A percentile compares a stretch with the other conserved stretches of the same genome.
These are phyloP conservation scores for Talaromyces funiculosus DNA, from an alignment of 2,329 filamentous ascomycete species.

Conservation along the genomic window DNA sequence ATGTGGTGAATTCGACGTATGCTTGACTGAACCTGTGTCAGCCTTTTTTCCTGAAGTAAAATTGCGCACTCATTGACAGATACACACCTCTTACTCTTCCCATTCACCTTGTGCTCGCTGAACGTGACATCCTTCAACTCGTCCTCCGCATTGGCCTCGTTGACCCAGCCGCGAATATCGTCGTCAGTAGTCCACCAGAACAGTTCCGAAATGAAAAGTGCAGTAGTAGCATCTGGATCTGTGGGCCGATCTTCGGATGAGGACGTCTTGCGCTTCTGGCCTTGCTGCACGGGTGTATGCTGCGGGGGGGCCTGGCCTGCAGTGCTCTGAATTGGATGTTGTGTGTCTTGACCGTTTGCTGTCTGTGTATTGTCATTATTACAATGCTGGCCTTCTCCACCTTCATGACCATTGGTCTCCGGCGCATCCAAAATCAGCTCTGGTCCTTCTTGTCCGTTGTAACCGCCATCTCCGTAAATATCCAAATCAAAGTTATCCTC, in stretches of 20 bases:
- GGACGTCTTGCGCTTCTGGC: conserved; percentile 52
- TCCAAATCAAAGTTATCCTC: conserved; percentile 68
- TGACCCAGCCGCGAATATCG: conserved; percentile 81
- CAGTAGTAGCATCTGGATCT: conserved; percentile 59
- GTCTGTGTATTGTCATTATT: conserved; percentile 20
- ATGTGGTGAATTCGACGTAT: conserved; percentile 77
- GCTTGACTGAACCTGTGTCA: conserved; percentile 51
- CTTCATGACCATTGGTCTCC: conserved; percentile 25
- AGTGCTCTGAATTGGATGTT: conserved; percentile 10
- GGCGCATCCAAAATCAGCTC: conserved; percentile 36
- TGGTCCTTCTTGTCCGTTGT: conserved; percentile 36
- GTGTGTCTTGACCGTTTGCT: conserved; percentile 22
- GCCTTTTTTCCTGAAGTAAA: not conserved
- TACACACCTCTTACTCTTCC: conserved; percentile 91
- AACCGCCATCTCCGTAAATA: conserved; percentile 59
- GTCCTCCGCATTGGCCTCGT: conserved; percentile 71
- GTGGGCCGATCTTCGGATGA: conserved; percentile 49
- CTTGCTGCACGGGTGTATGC: conserved; percentile 49
- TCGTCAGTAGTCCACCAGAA: conserved; percentile 98
- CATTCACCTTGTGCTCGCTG: conserved; percentile 97
- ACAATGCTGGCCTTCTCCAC: conserved; percentile 20
- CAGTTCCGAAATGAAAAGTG: conserved; percentile 80
- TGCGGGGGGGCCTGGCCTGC: conserved; percentile 30
- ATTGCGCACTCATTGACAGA: not conserved
- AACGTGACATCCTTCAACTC: conserved; percentile 92